A percentile compares a stretch with the other conserved stretches of the same genome.
These are phyloP conservation scores for Pezicula rhizophila DNA, from an alignment of 2,329 filamentous ascomycete species.

Conservation along the genomic window DNA sequence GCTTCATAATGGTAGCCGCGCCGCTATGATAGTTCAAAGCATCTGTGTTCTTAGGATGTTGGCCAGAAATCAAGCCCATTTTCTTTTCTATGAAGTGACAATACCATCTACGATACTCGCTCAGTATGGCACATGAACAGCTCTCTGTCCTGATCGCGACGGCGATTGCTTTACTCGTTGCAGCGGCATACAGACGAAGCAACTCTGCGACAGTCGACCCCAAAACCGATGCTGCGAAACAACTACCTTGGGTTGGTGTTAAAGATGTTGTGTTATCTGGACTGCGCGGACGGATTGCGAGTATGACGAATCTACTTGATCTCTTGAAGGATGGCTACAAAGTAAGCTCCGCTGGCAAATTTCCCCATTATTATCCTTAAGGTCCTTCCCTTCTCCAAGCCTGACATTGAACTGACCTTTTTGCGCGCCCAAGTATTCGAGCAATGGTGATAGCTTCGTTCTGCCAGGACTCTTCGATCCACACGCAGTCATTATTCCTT, in stretches of 20 bases:
- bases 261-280: conserved; percentile 6
- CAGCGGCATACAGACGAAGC: background rate
- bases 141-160: too few species aligned
- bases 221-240: too few species aligned
- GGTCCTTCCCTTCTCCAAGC: too few species aligned
- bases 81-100: too few species aligned
- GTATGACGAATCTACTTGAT: conserved; percentile 6
- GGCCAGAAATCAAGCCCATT: too few species aligned
- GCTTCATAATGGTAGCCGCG: too few species aligned
- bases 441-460: conserved; percentile 33
- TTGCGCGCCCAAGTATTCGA: conserved; percentile 32
- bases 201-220: too few species aligned
- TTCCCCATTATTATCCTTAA: background rate
- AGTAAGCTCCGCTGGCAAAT: conserved; percentile 1
- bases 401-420: background rate
- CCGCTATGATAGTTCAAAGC: too few species aligned
- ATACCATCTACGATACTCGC: too few species aligned
- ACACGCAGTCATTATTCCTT: conserved; percentile 34
- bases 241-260: conserved; percentile 11
- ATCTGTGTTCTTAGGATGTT: too few species aligned
- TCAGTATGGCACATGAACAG: too few species aligned
- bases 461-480: conserved; percentile 33
- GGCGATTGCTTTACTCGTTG: too few species aligned
- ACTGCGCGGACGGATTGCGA: conserved; percentile 8
- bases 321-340: conserved; percentile 11